Evolutionary conservation across 2,329 filamentous ascomycete species (phyloP), one percentile per base, ranked within the genome.

Genomic region (Byssochlamys sp.): DNA sequence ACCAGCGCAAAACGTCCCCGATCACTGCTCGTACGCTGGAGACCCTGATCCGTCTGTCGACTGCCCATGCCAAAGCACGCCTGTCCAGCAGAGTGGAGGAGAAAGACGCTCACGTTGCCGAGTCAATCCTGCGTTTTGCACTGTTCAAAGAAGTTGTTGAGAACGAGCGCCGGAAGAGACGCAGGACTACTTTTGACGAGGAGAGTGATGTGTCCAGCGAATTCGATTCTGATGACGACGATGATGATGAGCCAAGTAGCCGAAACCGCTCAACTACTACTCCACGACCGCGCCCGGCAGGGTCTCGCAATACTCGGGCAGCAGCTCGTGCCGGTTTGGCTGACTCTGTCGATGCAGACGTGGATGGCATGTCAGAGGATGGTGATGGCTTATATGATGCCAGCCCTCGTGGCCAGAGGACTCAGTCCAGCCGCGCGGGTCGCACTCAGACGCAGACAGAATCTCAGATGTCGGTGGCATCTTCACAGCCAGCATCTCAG

Each of bases 21-120:
- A 89, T 99, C 80, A 99, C 94, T 9, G 92, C 96, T 5, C 90
- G 94, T 85, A 97, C 92, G 1, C 80, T 99, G 14, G 94, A 99
- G 75, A 99, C 94, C 0, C 81, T 99, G n/a, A 97, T 99, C 70
- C 94, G 94, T 85, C 81, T 99, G 19, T 89, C 94, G 4, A 97
- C 92, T 0, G 94, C 94, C 1, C 94, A 99, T 66, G 94, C 94
- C 60, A 99, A 97, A 75, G 84, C 91, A 5, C 85, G 94, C 29
- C 80, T 99, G 5, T 96, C 91, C 0, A 91, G 84, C 68, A 81
- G 90, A 48, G 90, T 99, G 2, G 91, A 97, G 63, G 88, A 95
- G 71, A 86, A 87, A 57, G 94, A 99, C 71, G 91, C 92, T 1
- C 77, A 89, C 55, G 86, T 91, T 33, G 94, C 94, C 9, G 92